These are phyloP conservation scores for Trichothecium sympodiale DNA, from an alignment of 2,329 filamentous ascomycete species.

Conservation along the genomic window DNA sequence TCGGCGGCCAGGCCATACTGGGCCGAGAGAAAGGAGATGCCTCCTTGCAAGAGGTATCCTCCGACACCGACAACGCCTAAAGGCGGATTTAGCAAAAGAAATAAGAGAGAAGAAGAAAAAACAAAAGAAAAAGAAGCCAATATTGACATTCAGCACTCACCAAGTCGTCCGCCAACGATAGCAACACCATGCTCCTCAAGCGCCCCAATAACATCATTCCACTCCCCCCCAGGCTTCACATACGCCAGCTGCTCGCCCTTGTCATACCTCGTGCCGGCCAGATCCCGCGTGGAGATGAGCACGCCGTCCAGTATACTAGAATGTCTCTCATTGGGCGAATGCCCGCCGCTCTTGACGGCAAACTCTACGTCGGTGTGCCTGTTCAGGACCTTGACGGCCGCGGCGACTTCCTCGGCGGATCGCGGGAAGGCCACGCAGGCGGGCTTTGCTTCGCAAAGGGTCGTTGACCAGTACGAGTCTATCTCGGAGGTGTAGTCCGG, in stretches of 20 bases:
- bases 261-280: conserved; percentile 22
- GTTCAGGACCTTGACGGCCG: conserved; percentile 18
- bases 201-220: conserved; percentile 24
- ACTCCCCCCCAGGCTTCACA: conserved; percentile 26
- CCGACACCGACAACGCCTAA: conserved; percentile 16
- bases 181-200: conserved; percentile 21
- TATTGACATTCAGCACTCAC: conserved; percentile 7
- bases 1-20: conserved; percentile 16
- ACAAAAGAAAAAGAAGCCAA: too few relatives aligned
- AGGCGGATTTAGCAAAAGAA: too few relatives aligned
- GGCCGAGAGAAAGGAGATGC: conserved; percentile 16
- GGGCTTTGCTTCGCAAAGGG: conserved; percentile 18
- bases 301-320: conserved; percentile 23
- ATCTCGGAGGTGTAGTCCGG: conserved; percentile 3
- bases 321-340: conserved; percentile 23
- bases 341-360: conserved; percentile 26
- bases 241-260: conserved; percentile 19
- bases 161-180: conserved; percentile 18
- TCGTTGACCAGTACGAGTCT: conserved; percentile 20
- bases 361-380: conserved; percentile 15
- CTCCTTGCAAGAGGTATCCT: conserved; percentile 15
- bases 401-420: conserved; percentile 19
- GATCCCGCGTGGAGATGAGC: conserved; percentile 21
- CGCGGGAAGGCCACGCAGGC: conserved; percentile 23
- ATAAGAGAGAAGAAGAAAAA: too few relatives aligned